These are phyloP conservation scores for Pyrus pyrifolia DNA, from an alignment of 306 rosid genomes.

Conservation along the genomic window DNA sequence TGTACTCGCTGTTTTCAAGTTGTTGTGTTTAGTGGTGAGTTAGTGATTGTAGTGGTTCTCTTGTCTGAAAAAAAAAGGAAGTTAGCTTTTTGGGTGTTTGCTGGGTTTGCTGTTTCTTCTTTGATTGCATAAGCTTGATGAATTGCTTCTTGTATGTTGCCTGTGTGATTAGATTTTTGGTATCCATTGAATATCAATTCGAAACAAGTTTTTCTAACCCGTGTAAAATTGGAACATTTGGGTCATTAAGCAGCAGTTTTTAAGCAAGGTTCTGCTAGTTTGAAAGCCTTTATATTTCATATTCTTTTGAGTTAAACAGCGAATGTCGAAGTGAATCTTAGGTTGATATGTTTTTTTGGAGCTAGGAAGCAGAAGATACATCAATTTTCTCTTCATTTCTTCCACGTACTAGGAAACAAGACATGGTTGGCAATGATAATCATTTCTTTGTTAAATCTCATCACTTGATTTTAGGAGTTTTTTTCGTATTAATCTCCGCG, in stretches of 20 bases:
- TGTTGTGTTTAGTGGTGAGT: neutral
- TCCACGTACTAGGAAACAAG: constrained; percentile 3
- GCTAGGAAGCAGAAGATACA: constrained; percentile 8
- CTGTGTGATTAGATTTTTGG: neutral
- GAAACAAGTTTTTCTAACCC: neutral
- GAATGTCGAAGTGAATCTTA: neutral
- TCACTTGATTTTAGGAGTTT: neutral
- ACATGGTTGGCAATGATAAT: constrained; percentile 4
- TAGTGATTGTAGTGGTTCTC: neutral
- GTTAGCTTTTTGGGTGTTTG: neutral
- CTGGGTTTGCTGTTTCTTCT: neutral
- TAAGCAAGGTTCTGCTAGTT: too few relatives aligned
- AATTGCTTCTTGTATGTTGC: neutral
- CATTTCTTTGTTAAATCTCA: constrained; percentile 11
- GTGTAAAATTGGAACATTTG: neutral
- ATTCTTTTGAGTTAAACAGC: neutral
- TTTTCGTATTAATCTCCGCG: too few relatives aligned
- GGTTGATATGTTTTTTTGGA: neutral
- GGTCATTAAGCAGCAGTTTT: neutral
- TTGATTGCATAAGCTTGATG: neutral
- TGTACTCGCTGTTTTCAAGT: neutral
- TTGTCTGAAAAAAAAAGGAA: neutral
- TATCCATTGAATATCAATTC: neutral
- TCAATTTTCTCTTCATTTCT: constrained; percentile 1
- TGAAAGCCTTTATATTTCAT: neutral